These are phyloP conservation scores for Pseudogymnoascus verrucosus DNA, from an alignment of 2,329 filamentous ascomycete species.

Conservation along the genomic window DNA sequence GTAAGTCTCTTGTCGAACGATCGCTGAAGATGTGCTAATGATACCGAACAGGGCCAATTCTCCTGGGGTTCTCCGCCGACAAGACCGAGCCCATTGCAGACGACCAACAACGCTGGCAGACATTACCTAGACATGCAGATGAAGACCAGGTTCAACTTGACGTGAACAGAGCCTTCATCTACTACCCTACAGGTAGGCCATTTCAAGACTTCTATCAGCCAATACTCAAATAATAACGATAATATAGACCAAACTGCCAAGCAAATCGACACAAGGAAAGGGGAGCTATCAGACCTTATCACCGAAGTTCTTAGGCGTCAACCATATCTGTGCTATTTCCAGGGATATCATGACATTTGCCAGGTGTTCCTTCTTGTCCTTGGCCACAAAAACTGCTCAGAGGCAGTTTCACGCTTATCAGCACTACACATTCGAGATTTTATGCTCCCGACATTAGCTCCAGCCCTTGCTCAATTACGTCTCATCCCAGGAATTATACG, in stretches of 20 bases:
- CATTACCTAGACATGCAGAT: constrained; percentile 66
- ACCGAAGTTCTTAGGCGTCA: constrained; percentile 69
- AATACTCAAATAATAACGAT: constrained; percentile 19
- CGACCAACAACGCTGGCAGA: constrained; percentile 32
- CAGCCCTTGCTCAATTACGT: constrained; percentile 75
- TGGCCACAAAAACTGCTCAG: constrained; percentile 49
- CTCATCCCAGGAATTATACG: constrained; percentile 77
- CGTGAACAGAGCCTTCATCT: constrained; percentile 92
- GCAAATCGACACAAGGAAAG: constrained; percentile 63
- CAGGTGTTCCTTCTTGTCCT: constrained; percentile 90
- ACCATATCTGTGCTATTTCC: constrained; percentile 88
- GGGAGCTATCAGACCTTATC: constrained; percentile 73
- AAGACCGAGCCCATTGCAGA: constrained; percentile 15
- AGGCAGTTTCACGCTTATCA: constrained; percentile 71
- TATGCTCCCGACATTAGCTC: constrained; percentile 82
- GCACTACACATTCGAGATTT: constrained; percentile 90
- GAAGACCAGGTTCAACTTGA: constrained; percentile 89
- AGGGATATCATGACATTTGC: constrained; percentile 97
- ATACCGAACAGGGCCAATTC: constrained; percentile 49
- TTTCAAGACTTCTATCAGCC: constrained; percentile 17
- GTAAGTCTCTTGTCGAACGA: constrained; percentile 46
- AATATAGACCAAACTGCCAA: constrained; percentile 57
- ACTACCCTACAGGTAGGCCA: constrained; percentile 73
- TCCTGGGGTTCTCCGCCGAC: constrained; percentile 38
- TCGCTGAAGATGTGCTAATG: constrained; percentile 15